Percentiles rank a stretch among this genome's conserved stretches.
Conservation (phyloP, 2,329 filamentous ascomycete genomes). For the Emericellopsis atlantica region DNA sequence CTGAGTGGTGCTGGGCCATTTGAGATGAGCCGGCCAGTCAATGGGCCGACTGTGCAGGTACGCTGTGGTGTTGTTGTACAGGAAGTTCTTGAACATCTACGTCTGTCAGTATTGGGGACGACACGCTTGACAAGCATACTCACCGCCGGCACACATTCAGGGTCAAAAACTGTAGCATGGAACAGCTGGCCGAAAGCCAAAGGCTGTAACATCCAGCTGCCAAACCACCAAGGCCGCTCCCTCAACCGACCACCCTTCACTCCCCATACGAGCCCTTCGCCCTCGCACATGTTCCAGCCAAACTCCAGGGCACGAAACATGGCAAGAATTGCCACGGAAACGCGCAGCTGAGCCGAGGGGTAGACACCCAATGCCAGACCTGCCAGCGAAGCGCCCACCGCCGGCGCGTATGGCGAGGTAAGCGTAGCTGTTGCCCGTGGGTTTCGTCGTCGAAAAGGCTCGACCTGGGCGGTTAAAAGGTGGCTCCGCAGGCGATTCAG, state of each 20-base stretch:
- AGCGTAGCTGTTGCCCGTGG: slow-evolving; percentile 61
- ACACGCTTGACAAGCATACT: slow-evolving; percentile 7
- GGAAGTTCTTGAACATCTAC: slow-evolving; percentile 28
- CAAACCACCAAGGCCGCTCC: slow-evolving; percentile 69
- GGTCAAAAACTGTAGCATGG: slow-evolving; percentile 65
- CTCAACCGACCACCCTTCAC: slow-evolving; percentile 39
- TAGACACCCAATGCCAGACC: slow-evolving; percentile 73
- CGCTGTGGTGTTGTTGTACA: slow-evolving; percentile 61
- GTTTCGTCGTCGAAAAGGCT: slow-evolving; percentile 72
- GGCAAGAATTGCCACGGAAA: slow-evolving; percentile 72
- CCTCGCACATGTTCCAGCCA: slow-evolving; percentile 71
- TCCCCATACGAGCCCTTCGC: slow-evolving; percentile 56
- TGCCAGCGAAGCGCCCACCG: slow-evolving; percentile 79
- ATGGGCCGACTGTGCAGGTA: slow-evolving; percentile 67
- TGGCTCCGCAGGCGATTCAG: slow-evolving; percentile 67
- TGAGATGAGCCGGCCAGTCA: slow-evolving; percentile 50
- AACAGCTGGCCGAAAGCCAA: slow-evolving; percentile 64
- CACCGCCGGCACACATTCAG: slow-evolving; percentile 57
- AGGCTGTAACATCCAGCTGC: slow-evolving; percentile 72
- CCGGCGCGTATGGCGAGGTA: slow-evolving; percentile 74
- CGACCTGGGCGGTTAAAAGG: slow-evolving; percentile 67
- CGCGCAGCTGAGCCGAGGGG: slow-evolving; percentile 51
- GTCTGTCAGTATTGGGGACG: slow-evolving; percentile 2
- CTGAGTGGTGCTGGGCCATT: slow-evolving; percentile 65
- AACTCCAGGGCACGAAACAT: slow-evolving; percentile 77